A percentile compares a stretch with the other conserved stretches of the same genome.
Evolutionary conservation across 176 grass and related monocot genomes (phyloP).

Genomic region (Chrysopogon serrulatus): DNA sequence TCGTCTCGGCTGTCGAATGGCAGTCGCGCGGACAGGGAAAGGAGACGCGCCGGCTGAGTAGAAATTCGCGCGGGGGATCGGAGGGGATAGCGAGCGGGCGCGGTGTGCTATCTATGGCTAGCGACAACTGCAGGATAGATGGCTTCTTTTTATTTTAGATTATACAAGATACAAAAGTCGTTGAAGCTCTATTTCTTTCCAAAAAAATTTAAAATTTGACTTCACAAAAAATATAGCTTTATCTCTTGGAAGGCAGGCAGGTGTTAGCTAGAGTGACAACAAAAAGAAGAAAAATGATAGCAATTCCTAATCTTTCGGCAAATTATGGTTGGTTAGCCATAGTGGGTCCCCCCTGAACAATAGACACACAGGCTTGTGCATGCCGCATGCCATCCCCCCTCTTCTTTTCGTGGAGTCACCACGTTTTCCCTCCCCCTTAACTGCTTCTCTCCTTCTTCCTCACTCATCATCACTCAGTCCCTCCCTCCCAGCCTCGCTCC

Average conservation of each 20-base stretch:
- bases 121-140: too few species aligned
- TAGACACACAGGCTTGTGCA: neutral
- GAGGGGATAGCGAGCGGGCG: too few species aligned
- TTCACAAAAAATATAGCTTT: too few species aligned
- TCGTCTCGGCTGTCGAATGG: too few species aligned
- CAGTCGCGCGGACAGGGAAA: too few species aligned
- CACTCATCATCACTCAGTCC: neutral
- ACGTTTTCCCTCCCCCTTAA: slow-evolving; percentile 54
- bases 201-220: too few species aligned
- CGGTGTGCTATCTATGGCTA: too few species aligned
- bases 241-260: neutral
- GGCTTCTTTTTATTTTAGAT: too few species aligned
- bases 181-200: too few species aligned
- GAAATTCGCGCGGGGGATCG: too few species aligned
- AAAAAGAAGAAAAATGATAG: neutral
- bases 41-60: too few species aligned
- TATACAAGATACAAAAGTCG: too few species aligned
- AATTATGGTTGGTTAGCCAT: neutral
- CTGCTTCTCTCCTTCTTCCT: slow-evolving; percentile 31
- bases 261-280: neutral
- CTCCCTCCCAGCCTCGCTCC: neutral
- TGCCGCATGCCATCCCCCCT: neutral
- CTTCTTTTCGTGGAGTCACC: slow-evolving; percentile 48
- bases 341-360: neutral
- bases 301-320: neutral